Evolutionary conservation across 257 asterid species (phyloP).

Genomic region (Scutellaria minor): DNA sequence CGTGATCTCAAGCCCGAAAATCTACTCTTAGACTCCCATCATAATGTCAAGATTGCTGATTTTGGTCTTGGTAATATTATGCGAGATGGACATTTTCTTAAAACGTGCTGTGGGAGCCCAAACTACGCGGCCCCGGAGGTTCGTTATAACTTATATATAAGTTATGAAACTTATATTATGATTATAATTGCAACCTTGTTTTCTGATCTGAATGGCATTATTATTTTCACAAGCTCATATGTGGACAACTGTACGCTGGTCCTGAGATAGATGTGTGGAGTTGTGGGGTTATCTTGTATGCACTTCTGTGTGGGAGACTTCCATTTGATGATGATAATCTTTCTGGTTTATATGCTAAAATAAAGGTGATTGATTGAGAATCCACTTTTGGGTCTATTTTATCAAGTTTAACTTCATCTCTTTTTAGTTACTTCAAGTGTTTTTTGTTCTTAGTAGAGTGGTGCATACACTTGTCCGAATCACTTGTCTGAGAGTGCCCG

Average conservation of each 20-base stretch:
- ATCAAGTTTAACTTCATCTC: constrained; percentile 13
- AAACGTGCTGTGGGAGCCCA: constrained; percentile 70
- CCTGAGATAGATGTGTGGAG: constrained; percentile 87
- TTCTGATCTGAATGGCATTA: constrained; percentile 25
- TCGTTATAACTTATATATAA: background rate
- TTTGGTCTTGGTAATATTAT: constrained; percentile 63
- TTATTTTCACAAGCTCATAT: constrained; percentile 45
- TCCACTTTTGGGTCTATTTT: background rate
- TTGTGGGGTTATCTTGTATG: constrained; percentile 73
- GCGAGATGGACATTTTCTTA: constrained; percentile 73
- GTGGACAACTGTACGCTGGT: constrained; percentile 65
- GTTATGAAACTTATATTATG: too few relatives aligned
- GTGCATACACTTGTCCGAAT: constrained; percentile 49
- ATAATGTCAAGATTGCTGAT: constrained; percentile 62
- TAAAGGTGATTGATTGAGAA: constrained; percentile 44
- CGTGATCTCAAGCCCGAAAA: constrained; percentile 81
- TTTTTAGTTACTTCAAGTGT: background rate
- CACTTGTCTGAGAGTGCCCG: constrained; percentile 53
- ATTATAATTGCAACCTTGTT: background rate
- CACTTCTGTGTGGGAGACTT: constrained; percentile 70
- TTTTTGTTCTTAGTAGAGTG: constrained; percentile 44
- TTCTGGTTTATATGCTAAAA: constrained; percentile 51
- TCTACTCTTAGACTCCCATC: constrained; percentile 60
- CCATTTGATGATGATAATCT: constrained; percentile 70
- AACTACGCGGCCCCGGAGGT: constrained; percentile 90